Percentiles rank a stretch among this genome's conserved stretches.
These are phyloP conservation scores for Talaromyces proteolyticus DNA, from an alignment of 495 filamentous ascomycete species.

Conservation along the genomic window DNA sequence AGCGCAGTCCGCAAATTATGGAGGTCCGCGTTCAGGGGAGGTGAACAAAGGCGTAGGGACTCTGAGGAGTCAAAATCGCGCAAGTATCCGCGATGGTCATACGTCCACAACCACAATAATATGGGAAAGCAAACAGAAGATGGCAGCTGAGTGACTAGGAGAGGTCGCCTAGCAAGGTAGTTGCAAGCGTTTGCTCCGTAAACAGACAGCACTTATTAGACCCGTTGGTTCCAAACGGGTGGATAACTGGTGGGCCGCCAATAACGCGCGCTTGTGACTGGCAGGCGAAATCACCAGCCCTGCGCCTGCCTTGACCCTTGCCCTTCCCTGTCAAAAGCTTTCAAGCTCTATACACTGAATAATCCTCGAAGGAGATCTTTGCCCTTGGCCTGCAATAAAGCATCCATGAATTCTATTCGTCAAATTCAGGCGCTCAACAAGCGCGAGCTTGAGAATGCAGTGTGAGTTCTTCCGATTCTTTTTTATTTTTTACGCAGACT, in stretches of 20 bases:
- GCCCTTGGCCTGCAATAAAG: too few relatives aligned
- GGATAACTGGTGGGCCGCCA: neutral
- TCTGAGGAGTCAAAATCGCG: neutral
- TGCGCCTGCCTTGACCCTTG: too few relatives aligned
- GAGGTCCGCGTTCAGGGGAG: conserved; percentile 4
- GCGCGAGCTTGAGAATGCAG: conserved; percentile 82
- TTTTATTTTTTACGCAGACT: conserved; percentile 11
- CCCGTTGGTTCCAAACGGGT: neutral
- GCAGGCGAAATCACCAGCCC: too few relatives aligned
- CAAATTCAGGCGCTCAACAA: conserved; percentile 91
- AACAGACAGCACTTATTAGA: neutral
- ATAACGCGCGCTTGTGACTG: neutral
- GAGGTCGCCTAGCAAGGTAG: neutral
- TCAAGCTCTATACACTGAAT: neutral
- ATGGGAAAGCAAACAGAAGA: neutral
- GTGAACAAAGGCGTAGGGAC: neutral
- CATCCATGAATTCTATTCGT: conserved; percentile 82
- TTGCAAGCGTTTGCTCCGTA: neutral
- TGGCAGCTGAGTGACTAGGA: neutral
- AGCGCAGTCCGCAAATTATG: neutral
- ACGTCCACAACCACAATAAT: neutral
- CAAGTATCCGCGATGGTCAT: neutral
- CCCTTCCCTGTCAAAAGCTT: too few relatives aligned
- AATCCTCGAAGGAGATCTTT: too few relatives aligned
- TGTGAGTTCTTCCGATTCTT: conserved; percentile 42